Evolutionary conservation across 164 flowering plant species (phyloP).

Genomic region (Taxillus chinensis): DNA sequence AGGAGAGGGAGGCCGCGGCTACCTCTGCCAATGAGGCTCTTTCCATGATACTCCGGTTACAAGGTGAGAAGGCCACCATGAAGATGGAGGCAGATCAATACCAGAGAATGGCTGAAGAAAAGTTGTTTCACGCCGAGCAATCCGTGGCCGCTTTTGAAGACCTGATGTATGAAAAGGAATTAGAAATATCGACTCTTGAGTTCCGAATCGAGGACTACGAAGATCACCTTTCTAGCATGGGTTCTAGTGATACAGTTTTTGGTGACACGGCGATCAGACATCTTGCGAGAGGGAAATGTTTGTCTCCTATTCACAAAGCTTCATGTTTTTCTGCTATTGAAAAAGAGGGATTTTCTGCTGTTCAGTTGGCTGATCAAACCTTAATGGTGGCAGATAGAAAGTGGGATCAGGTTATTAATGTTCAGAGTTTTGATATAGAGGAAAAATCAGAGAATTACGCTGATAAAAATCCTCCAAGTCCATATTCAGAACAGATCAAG

Average conservation of each 20-base stretch:
- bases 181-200: conserved; percentile 72
- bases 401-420: conserved; percentile 10
- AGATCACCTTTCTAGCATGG: conserved; percentile 53
- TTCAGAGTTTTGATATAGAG: conserved; percentile 11
- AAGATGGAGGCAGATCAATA: conserved; percentile 85
- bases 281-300: conserved; percentile 26
- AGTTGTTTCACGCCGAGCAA: conserved; percentile 59
- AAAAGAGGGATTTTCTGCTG: conserved; percentile 10
- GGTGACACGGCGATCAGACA: conserved; percentile 16
- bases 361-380: conserved; percentile 7
- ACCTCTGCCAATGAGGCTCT: conserved; percentile 74
- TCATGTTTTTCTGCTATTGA: conserved; percentile 12
- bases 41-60: conserved; percentile 78
- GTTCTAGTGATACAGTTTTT: conserved; percentile 31
- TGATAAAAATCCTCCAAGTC: conserved; percentile 14
- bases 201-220: conserved; percentile 66
- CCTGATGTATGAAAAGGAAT: conserved; percentile 56
- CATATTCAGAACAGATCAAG: conserved; percentile 52
- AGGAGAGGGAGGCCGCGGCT: conserved; percentile 77
- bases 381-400: conserved; percentile 14
- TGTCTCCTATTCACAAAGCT: conserved; percentile 24
- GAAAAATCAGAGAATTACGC: conserved; percentile 14
- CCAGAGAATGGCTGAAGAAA: conserved; percentile 80
- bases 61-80: conserved; percentile 70
- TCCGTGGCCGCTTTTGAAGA: conserved; percentile 49